Evolutionary conservation across 306 rosid genomes (phyloP).

Genomic region (Clitoria ternatea): DNA sequence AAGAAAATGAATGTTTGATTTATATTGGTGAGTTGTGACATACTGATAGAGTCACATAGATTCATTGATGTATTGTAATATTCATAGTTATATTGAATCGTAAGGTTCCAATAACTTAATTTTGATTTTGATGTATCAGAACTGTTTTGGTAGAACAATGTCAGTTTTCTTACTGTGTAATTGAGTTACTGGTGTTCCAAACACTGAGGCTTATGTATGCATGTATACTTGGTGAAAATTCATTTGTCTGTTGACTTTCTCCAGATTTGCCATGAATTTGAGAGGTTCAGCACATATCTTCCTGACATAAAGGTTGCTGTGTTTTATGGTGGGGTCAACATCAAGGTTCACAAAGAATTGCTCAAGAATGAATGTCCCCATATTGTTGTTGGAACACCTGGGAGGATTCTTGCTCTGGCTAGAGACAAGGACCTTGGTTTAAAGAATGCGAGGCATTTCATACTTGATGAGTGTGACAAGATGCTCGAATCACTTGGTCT

Average conservation of each 20-base stretch:
- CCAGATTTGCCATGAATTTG: slow-evolving; percentile 72
- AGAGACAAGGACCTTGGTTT: slow-evolving; percentile 71
- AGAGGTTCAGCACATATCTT: slow-evolving; percentile 70
- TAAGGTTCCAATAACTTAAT: too few relatives aligned
- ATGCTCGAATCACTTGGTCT: slow-evolving; percentile 80
- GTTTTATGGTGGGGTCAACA: slow-evolving; percentile 66
- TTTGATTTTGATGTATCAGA: background rate
- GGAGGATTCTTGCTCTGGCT: slow-evolving; percentile 62
- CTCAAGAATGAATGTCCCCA: slow-evolving; percentile 77
- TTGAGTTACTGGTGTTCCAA: background rate
- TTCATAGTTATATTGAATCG: too few relatives aligned
- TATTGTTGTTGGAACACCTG: slow-evolving; percentile 81
- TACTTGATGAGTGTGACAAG: slow-evolving; percentile 83
- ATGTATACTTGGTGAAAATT: background rate
- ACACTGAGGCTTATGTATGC: background rate
- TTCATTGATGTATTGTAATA: too few relatives aligned
- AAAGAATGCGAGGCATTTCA: slow-evolving; percentile 75
- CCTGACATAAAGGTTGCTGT: slow-evolving; percentile 57
- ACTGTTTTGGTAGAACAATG: background rate
- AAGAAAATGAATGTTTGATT: too few relatives aligned
- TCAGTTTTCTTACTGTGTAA: background rate
- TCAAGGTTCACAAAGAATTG: slow-evolving; percentile 64
- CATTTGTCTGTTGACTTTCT: slow-evolving; percentile 13
- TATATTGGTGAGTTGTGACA: too few relatives aligned
- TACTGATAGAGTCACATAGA: too few relatives aligned